Base-by-base conservation (phyloP, 148 eudicot genomes). In the Camellia japonica region DNA sequence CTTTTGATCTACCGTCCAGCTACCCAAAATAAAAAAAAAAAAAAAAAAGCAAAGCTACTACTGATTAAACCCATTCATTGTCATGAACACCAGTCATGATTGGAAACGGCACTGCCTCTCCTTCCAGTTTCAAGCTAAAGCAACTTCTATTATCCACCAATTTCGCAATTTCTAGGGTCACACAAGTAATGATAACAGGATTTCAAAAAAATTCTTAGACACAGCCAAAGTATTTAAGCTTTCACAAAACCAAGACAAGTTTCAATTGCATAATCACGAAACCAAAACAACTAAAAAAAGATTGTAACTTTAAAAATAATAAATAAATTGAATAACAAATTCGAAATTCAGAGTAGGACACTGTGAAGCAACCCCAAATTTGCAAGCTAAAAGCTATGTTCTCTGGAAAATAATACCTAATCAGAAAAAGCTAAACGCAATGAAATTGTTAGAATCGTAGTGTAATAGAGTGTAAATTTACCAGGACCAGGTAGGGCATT, bases 401-500 rank as follows among this genome's bases (percentile, higher is more conserved):
- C 62, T 23, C 75, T 30, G 9, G 11, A 71, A 71, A 44, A 47
- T 51, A n/a, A 7, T 10, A 30, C 38, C 38, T 30, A 30, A 30
- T 30, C 38, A 30, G 38, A 30, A 30, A 30, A 30, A 30, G 38
- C 38, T 1, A 30, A 30, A 30, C 38, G 58, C 15, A 16, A 46
- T 47, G 15, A 71, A 68, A 10, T 19, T 8, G 58, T 56, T 7
- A 69, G 7, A 7, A 49, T 76, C n/a, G 4, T 15, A 76, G 43
- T n/a, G 59, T 19, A 42, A 67, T 15, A 14, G 43, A 6, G 19
- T 10, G 38, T 7, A 44, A 30, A 67, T n/a, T 52, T 89, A 95
- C 99, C 99, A 95, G 52, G 99, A 93, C 99, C 99, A 95, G 66
- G 99, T 95, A 73, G 99, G 99, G 85, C 99, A 95, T 80, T 93